A percentile compares a stretch with the other conserved stretches of the same genome.
phyloP scores from a whole-genome alignment of 2,329 filamentous ascomycete species.

The Phialophora macrospora region DNA sequence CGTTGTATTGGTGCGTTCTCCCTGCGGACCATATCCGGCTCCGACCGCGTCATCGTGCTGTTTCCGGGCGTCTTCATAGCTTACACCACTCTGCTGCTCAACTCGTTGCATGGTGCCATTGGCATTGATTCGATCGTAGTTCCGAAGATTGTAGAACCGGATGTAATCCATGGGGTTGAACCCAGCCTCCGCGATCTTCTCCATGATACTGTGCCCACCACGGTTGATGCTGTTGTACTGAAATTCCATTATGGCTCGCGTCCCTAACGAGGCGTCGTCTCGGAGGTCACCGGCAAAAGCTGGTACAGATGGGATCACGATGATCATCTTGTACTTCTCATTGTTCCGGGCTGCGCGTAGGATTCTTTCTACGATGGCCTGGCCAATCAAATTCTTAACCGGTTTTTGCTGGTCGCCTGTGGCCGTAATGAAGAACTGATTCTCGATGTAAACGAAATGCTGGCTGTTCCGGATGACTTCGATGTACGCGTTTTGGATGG shows the following conservation, averaged over 20 bases:
- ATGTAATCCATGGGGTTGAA: constrained; percentile 76
- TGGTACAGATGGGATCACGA: constrained; percentile 79
- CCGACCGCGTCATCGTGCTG: constrained; percentile 56
- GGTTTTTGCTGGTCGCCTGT: constrained; percentile 72
- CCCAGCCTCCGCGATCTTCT: constrained; percentile 67
- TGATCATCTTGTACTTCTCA: constrained; percentile 73
- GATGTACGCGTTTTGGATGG: constrained; percentile 84
- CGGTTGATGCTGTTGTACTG: constrained; percentile 81
- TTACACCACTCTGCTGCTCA: constrained; percentile 51
- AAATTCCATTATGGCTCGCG: constrained; percentile 85
- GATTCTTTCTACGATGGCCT: constrained; percentile 77
- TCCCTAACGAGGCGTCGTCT: constrained; percentile 72
- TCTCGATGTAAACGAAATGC: constrained; percentile 81
- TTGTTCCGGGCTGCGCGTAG: constrained; percentile 68
- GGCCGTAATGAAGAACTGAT: constrained; percentile 88
- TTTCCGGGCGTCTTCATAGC: constrained; percentile 52
- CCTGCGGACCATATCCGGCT: constrained; percentile 50
- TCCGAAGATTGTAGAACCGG: constrained; percentile 82
- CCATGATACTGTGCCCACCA: constrained; percentile 77
- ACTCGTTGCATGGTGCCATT: constrained; percentile 45
- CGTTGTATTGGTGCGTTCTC: constrained; percentile 38
- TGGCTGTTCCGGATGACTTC: constrained; percentile 70
- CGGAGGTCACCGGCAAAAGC: constrained; percentile 82
- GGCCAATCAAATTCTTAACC: constrained; percentile 77
- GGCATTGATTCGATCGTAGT: constrained; percentile 78